These are phyloP conservation scores for Fraxinus albicans DNA, from an alignment of 305 asterid genomes.

Conservation along the genomic window DNA sequence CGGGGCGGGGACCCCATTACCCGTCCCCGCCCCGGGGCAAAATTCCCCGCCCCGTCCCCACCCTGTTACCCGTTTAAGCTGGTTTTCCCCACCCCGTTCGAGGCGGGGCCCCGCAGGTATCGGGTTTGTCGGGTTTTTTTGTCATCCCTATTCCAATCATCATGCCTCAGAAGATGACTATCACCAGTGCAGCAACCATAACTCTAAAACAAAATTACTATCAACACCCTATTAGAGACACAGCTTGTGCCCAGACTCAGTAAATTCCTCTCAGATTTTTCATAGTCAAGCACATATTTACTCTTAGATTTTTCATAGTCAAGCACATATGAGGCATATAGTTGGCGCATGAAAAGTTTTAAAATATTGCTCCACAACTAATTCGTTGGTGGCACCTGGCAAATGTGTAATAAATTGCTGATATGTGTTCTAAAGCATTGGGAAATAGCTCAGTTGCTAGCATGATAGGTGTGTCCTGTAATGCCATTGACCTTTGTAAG, in stretches of 20 bases:
- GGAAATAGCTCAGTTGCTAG: background rate
- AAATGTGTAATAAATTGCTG: background rate
- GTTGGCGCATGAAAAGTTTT: background rate
- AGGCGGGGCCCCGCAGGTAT: too few species aligned
- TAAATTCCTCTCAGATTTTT: background rate
- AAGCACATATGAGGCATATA: background rate
- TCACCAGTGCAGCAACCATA: background rate
- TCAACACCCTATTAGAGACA: background rate
- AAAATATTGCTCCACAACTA: background rate
- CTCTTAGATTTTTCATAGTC: background rate
- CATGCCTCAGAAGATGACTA: background rate
- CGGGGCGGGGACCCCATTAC: too few species aligned
- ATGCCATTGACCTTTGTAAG: background rate
- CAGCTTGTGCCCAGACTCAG: background rate
- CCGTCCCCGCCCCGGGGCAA: too few species aligned
- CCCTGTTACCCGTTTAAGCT: too few species aligned
- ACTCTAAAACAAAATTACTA: background rate
- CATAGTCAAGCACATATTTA: too few species aligned
- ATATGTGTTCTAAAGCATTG: background rate
- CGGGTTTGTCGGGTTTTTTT: too few species aligned
- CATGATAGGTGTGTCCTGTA: background rate
- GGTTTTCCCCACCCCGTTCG: too few species aligned
- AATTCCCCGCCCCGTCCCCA: too few species aligned
- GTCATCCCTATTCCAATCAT: background rate
- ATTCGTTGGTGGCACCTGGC: background rate